Base-by-base conservation (phyloP, 2,329 filamentous ascomycete species). In the Trichoderma aggressivum region DNA sequence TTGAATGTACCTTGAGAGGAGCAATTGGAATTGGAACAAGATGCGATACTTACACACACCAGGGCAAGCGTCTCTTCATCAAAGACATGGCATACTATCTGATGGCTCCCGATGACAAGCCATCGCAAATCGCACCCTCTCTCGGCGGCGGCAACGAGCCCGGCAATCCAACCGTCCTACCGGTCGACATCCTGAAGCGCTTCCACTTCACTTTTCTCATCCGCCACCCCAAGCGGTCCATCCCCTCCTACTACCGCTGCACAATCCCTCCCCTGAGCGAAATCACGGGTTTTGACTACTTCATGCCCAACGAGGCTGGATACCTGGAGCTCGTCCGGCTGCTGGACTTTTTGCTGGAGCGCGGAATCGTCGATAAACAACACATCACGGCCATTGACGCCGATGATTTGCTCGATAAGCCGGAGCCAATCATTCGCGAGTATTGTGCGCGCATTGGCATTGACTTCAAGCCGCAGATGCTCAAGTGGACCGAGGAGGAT, bases 131-230 rank as follows among this genome's bases (percentile, higher is more conserved):
- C 72, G 94, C 93, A 11, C 92, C 92, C 3, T 97, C 94, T n/a
- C 86, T 98, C 64, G 88, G 91, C 72, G 88, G 88, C 74, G 89
- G 77, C 67, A 73, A 81, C 3, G 91, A 95, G 81, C 84, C 87
- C 3, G 86, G 86, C 71, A 98, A 98, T 82, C 95, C 94, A 1
- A 97, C 94, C 1, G 91, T 97, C 30, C 83, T 98, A 64, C 96
- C 96, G 3, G 82, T 88, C 32, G 88, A 89, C 34, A 84, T 93
- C 72, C 85, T 98, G 71, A 87, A 89, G 78, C 86, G 89, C 75
- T 98, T 97, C 83, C 94, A 98, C 82, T 98, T 95, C 84, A 93
- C 94, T 26, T 98, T 99, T 83, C 87, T 98, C 74, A 98, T 99
- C 85, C 94, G 96, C 71, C 94, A 98, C 80, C 96, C 96, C n/a